Evolutionary conservation across 176 grass and related monocot genomes (phyloP).

Genomic region (Aegilops umbellulata): DNA sequence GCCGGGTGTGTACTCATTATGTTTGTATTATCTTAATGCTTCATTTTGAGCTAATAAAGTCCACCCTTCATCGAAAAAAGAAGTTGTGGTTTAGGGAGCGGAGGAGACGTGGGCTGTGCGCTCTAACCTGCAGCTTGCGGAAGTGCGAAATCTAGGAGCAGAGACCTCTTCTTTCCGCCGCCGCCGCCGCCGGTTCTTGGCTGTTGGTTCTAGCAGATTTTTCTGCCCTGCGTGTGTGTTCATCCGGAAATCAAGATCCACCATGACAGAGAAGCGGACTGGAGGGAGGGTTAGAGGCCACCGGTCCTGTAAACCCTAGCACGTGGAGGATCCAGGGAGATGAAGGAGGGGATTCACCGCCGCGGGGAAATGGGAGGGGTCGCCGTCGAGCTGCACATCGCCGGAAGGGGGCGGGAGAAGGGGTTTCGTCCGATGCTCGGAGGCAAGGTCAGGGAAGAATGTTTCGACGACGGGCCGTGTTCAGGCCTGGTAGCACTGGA

Average conservation of each 20-base stretch:
- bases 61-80: too few relatives aligned
- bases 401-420: background rate
- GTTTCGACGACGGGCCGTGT: background rate
- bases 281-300: background rate
- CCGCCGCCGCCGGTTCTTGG: background rate
- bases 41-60: too few relatives aligned
- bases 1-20: too few relatives aligned
- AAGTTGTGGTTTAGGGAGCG: too few relatives aligned
- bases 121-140: too few relatives aligned
- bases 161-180: background rate
- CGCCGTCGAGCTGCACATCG: too few relatives aligned
- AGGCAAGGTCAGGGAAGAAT: background rate
- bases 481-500: too few relatives aligned
- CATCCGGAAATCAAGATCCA: background rate
- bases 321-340: background rate
- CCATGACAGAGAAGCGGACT: background rate
- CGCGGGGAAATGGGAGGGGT: background rate
- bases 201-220: background rate
- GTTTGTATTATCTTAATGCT: too few relatives aligned
- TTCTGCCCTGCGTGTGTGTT: background rate
- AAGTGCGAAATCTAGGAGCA: too few relatives aligned
- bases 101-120: too few relatives aligned
- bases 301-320: background rate
- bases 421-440: background rate
- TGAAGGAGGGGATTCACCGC: background rate